These are phyloP conservation scores for Beta lomatogona DNA, from an alignment of 179 eudicot species.

Conservation along the genomic window DNA sequence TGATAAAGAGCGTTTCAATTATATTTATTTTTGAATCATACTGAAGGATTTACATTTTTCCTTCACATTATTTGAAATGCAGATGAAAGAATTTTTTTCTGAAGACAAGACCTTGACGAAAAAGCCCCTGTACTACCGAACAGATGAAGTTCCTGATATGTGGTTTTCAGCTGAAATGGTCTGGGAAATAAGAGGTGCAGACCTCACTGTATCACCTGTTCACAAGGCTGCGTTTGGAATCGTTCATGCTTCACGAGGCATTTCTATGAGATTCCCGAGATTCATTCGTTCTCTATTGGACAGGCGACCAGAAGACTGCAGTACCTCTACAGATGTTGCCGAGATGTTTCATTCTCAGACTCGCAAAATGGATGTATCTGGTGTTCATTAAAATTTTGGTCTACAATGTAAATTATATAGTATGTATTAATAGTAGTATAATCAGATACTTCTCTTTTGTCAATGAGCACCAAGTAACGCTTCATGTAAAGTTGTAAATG, in stretches of 20 bases:
- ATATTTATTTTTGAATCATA: neutral
- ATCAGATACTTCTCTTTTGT: neutral
- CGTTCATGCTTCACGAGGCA: constrained; percentile 89
- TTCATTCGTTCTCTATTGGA: constrained; percentile 57
- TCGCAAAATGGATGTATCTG: constrained; percentile 75
- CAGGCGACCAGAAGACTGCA: constrained; percentile 86
- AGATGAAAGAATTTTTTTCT: constrained; percentile 88
- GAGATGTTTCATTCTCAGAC: constrained; percentile 89
- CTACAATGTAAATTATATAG: neutral
- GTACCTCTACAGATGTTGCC: constrained; percentile 69
- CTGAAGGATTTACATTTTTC: neutral
- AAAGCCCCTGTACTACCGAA: constrained; percentile 81
- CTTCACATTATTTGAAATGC: constrained; percentile 22
- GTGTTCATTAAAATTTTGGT: constrained; percentile 14
- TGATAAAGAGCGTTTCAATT: neutral
- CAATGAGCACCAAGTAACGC: neutral
- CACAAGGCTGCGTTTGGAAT: constrained; percentile 90
- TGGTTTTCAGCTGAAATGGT: constrained; percentile 90
- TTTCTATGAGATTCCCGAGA: constrained; percentile 90
- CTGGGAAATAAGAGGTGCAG: constrained; percentile 95
- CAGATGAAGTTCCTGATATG: constrained; percentile 75
- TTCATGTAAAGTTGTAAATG: neutral
- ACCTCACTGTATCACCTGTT: constrained; percentile 87
- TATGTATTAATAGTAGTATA: no score
- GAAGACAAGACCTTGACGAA: constrained; percentile 68